phyloP scores from a whole-genome alignment of 2,329 filamentous ascomycete genomes.

The Sclerotinia borealis region DNA sequence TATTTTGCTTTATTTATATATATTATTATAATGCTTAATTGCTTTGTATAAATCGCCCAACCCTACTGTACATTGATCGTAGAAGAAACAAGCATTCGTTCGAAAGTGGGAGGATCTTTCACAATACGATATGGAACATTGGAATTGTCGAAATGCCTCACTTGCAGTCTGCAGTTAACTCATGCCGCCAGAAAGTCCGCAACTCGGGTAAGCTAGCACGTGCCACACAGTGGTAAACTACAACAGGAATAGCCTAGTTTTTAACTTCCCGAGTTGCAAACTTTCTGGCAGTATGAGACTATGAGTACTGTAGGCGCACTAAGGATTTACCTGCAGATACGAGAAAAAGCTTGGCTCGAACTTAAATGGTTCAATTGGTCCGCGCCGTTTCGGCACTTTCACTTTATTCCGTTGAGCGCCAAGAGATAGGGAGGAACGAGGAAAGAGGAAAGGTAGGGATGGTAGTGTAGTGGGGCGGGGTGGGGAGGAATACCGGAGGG shows the following conservation, averaged over 20 bases:
- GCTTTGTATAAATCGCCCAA: no score
- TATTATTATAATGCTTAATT: no score
- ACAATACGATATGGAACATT: neutral
- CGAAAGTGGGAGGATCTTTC: neutral
- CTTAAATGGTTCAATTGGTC: neutral
- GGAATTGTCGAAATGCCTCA: neutral
- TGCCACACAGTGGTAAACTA: no score
- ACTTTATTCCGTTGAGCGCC: neutral
- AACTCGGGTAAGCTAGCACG: no score
- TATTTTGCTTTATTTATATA: no score
- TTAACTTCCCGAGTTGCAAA: no score
- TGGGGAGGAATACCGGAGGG: neutral
- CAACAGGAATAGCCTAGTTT: no score
- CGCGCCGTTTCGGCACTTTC: neutral
- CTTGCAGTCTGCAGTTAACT: no score
- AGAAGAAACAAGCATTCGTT: neutral
- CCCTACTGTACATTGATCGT: no score
- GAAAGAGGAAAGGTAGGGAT: neutral
- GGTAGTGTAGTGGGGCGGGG: neutral
- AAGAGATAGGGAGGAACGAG: neutral
- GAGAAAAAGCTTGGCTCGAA: neutral
- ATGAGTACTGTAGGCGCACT: no score
- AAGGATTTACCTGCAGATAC: neutral
- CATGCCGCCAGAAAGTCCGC: no score
- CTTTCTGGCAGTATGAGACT: no score